A percentile compares a stretch with the other conserved stretches of the same genome.
phyloP scores from a whole-genome alignment of 768 basidiomycete species.

The Suillus decipiens region DNA sequence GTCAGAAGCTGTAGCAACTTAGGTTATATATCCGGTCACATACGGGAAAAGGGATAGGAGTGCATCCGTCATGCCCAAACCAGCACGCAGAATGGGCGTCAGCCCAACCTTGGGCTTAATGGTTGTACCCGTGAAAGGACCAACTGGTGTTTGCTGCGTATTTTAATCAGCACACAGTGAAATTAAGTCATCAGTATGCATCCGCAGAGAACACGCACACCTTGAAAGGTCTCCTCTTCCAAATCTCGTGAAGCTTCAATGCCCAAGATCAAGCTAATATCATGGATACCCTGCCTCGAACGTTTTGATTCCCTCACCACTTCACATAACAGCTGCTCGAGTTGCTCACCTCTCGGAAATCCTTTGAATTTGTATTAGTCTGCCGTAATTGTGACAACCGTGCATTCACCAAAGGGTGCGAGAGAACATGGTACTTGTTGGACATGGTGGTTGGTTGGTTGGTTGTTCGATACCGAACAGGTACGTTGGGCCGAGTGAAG shows the following conservation, averaged over 20 bases:
- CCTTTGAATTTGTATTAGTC: conserved; percentile 60
- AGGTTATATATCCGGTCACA: conserved; percentile 30
- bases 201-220: conserved; percentile 45
- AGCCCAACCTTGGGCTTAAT: conserved; percentile 82
- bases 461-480: conserved; percentile 3
- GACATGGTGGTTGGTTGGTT: too few species aligned
- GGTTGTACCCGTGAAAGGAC: conserved; percentile 70
- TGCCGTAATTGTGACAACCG: conserved; percentile 72
- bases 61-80: conserved; percentile 91
- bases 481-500: too few species aligned
- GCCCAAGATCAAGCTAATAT: conserved; percentile 77
- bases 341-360: conserved; percentile 70
- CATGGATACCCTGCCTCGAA: conserved; percentile 62
- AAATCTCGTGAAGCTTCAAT: conserved; percentile 78
- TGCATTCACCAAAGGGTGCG: conserved; percentile 74
- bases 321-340: neutral
- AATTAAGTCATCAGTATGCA: conserved; percentile 10
- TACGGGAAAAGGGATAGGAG: conserved; percentile 84
- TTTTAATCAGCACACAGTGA: conserved; percentile 3
- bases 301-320: conserved; percentile 7
- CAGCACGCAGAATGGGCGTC: conserved; percentile 91
- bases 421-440: conserved; percentile 49
- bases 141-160: conserved; percentile 73
- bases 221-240: conserved; percentile 60
- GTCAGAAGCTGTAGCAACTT: conserved; percentile 8